Conservation (phyloP, 2,329 filamentous ascomycete species). For the Apiospora saccharicola region DNA sequence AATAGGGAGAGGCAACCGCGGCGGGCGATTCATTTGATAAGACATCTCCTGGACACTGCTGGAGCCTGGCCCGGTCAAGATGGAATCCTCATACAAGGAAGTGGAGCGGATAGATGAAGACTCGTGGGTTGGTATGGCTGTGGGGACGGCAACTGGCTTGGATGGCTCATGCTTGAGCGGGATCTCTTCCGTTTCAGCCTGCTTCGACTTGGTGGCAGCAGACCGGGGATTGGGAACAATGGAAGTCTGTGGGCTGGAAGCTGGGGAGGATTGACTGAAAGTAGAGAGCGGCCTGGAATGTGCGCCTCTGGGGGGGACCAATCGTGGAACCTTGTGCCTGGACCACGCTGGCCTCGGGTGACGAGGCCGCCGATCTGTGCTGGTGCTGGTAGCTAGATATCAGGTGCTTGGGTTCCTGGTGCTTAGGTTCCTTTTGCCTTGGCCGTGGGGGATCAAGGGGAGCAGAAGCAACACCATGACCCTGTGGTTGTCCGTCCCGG, state of each 20-base stretch:
- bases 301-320: conserved; percentile 51
- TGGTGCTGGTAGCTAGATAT: conserved; percentile 62
- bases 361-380: conserved; percentile 57
- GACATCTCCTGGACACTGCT: conserved; percentile 69
- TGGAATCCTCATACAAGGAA: conserved; percentile 45
- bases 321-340: conserved; percentile 66
- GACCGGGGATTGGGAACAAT: conserved; percentile 39
- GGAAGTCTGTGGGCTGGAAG: conserved; percentile 41
- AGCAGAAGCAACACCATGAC: conserved; percentile 29
- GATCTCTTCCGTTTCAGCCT: conserved; percentile 42
- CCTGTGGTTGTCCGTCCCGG: conserved; percentile 35
- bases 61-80: conserved; percentile 56
- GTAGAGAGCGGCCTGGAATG: conserved; percentile 58
- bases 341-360: conserved; percentile 68
- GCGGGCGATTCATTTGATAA: conserved; percentile 72
- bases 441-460: conserved; percentile 43
- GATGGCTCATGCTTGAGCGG: conserved; percentile 48
- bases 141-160: conserved; percentile 67
- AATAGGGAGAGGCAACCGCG: conserved; percentile 89
- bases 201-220: conserved; percentile 40
- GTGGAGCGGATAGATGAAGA: conserved; percentile 42
- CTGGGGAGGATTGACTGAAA: conserved; percentile 50
- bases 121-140: conserved; percentile 38
- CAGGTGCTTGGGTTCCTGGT: conserved; percentile 61
- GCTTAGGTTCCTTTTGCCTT: conserved; percentile 54